Percentiles rank a stretch among this genome's conserved stretches.
Evolutionary conservation across 768 basidiomycete genomes (phyloP).

Genomic region (Saitozyma sp.): DNA sequence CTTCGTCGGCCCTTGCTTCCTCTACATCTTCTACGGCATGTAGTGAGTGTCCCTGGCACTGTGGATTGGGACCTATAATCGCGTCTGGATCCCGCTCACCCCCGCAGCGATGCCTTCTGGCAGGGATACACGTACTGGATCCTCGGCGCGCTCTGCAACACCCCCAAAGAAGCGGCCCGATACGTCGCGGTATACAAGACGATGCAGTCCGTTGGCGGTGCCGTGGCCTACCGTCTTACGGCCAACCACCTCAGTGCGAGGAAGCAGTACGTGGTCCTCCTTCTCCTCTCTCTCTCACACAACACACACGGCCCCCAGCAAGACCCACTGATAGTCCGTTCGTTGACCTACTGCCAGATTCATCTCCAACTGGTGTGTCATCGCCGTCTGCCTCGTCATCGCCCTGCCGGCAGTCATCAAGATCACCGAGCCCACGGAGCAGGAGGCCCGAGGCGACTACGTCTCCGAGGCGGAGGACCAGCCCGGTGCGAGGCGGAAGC

Average conservation of each 20-base stretch:
- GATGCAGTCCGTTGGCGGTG: conserved; percentile 13
- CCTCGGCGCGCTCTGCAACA: conserved; percentile 13
- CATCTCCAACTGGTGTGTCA: conserved; percentile 13
- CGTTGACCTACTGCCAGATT: not conserved
- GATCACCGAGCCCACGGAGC: conserved; percentile 15
- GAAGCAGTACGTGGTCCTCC: conserved; percentile 5
- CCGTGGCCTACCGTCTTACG: conserved; percentile 7
- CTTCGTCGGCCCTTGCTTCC: conserved; percentile 9
- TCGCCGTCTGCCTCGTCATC: conserved; percentile 6
- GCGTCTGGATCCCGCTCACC: not conserved
- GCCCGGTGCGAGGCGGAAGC: conserved; percentile 3
- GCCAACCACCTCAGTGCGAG: conserved; percentile 2
- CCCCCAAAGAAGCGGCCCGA: conserved; percentile 3
- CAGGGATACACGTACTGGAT: conserved; percentile 15
- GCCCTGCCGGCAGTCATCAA: conserved; percentile 10
- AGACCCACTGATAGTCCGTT: not conserved
- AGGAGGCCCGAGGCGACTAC: conserved; percentile 9
- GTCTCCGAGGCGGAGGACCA: conserved; percentile 5
- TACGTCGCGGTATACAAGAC: conserved; percentile 13
- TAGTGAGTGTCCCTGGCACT: not conserved
- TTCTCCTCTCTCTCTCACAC: not conserved
- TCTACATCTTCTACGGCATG: conserved; percentile 20
- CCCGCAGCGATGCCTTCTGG: conserved; percentile 9
- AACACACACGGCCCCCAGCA: not conserved
- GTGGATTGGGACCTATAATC: not conserved